These are phyloP conservation scores for Hirsutella rhossiliensis DNA, from an alignment of 2,329 filamentous ascomycete genomes.

Conservation along the genomic window DNA sequence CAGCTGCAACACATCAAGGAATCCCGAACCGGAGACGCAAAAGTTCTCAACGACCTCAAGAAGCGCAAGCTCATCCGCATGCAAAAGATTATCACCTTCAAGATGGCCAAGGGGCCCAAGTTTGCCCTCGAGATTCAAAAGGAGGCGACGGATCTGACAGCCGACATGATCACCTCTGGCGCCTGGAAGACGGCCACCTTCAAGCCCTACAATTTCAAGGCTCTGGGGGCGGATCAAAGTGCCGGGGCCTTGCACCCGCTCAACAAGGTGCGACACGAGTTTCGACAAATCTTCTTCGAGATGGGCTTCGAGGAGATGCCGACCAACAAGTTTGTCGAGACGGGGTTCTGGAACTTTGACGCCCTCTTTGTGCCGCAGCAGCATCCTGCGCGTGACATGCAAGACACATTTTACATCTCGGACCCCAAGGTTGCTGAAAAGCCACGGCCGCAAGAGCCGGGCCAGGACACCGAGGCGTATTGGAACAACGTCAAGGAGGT, in stretches of 20 bases:
- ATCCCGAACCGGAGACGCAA: slow-evolving; percentile 60
- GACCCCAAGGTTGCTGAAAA: slow-evolving; percentile 69
- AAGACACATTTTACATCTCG: slow-evolving; percentile 98
- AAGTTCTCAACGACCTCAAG: slow-evolving; percentile 69
- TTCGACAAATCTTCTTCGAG: slow-evolving; percentile 97
- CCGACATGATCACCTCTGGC: slow-evolving; percentile 79
- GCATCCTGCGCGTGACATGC: slow-evolving; percentile 90
- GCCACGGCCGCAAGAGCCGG: slow-evolving; percentile 41
- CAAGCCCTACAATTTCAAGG: slow-evolving; percentile 75
- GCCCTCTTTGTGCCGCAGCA: slow-evolving; percentile 90
- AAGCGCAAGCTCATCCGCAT: slow-evolving; percentile 83
- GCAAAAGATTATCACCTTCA: slow-evolving; percentile 78
- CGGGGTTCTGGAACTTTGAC: slow-evolving; percentile 97
- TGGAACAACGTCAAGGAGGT: slow-evolving; percentile 80
- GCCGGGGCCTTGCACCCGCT: slow-evolving; percentile 56
- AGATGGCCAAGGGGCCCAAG: slow-evolving; percentile 71
- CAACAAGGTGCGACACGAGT: slow-evolving; percentile 92
- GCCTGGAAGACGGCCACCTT: slow-evolving; percentile 88
- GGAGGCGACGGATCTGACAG: slow-evolving; percentile 90
- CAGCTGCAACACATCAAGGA: slow-evolving; percentile 63
- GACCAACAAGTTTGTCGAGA: slow-evolving; percentile 85
- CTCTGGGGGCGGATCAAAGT: slow-evolving; percentile 46
- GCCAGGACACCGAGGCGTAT: slow-evolving; percentile 68
- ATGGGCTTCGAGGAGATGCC: slow-evolving; percentile 99
- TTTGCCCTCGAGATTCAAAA: slow-evolving; percentile 81